These are phyloP conservation scores for Lantana camara DNA, from an alignment of 257 asterid genomes.

Conservation along the genomic window DNA sequence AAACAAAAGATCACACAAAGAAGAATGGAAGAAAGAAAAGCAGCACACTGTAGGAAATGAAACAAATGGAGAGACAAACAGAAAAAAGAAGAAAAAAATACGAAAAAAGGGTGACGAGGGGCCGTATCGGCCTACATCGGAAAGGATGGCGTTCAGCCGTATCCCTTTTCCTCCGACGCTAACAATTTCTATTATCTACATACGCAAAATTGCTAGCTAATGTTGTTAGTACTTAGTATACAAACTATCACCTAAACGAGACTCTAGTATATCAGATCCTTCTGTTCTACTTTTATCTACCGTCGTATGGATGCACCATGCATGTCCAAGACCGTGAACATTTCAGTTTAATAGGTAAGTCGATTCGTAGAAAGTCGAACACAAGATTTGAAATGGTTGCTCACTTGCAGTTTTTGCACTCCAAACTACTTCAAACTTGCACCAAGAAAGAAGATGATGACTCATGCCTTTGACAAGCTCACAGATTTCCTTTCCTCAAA, in stretches of 20 bases:
- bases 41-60: no score
- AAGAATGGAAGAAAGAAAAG: background rate
- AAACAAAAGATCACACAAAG: background rate
- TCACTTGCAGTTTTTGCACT: constrained; percentile 16
- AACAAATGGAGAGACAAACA: background rate
- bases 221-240: constrained; percentile 15
- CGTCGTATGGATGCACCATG: no score
- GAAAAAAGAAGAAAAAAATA: background rate
- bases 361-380: no score
- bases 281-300: background rate
- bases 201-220: constrained; percentile 22
- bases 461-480: constrained; percentile 46
- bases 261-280: background rate
- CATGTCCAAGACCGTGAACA: no score
- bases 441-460: no score
- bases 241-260: constrained; percentile 14
- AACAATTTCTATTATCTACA: constrained; percentile 17
- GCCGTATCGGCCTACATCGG: constrained; percentile 13
- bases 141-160: constrained; percentile 41
- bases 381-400: no score
- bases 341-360: no score
- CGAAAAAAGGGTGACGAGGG: background rate
- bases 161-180: constrained; percentile 41
- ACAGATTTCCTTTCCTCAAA: constrained; percentile 52
- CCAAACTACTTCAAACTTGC: constrained; percentile 40